Evolutionary conservation across 148 eudicot genomes (phyloP).

Genomic region (Talinum fruticosum): DNA sequence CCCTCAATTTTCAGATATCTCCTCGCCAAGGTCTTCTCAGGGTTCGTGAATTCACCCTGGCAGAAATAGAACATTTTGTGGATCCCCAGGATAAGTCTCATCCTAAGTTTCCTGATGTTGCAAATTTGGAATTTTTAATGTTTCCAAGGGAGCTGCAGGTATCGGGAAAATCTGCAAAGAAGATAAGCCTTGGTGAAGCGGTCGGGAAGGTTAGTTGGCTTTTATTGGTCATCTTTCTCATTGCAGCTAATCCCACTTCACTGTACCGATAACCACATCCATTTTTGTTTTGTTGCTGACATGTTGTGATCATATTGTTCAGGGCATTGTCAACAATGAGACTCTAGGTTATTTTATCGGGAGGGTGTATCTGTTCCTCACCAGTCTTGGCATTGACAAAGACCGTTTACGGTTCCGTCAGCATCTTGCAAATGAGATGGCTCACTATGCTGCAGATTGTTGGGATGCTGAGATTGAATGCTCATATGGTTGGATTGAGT

Average conservation of each 20-base stretch:
- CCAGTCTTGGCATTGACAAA: conserved; percentile 81
- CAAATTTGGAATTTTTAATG: conserved; percentile 73
- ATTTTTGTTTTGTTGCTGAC: not conserved
- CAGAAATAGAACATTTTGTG: conserved; percentile 9
- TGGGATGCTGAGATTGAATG: conserved; percentile 99
- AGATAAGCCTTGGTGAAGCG: conserved; percentile 59
- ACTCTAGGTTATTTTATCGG: conserved; percentile 93
- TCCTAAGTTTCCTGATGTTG: conserved; percentile 78
- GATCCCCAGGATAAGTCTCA: conserved; percentile 96
- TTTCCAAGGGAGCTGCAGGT: conserved; percentile 95
- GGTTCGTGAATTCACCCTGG: not conserved
- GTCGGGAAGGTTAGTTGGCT: conserved; percentile 62
- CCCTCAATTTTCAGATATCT: not conserved
- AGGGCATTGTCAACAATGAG: conserved; percentile 92
- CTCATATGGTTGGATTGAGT: conserved; percentile 95
- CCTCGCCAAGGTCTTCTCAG: conserved; percentile 2
- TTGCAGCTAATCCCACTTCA: not conserved
- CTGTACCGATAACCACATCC: not conserved
- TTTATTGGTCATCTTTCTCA: not conserved
- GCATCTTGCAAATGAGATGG: conserved; percentile 99
- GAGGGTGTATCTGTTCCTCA: conserved; percentile 81
- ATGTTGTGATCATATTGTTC: conserved; percentile 15
- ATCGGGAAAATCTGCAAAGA: conserved; percentile 71
- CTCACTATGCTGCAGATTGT: conserved; percentile 98
- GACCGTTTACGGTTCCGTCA: conserved; percentile 84